Evolutionary conservation across 129 eudicot genomes (phyloP).

Genomic region (Ambrosia trifida): DNA sequence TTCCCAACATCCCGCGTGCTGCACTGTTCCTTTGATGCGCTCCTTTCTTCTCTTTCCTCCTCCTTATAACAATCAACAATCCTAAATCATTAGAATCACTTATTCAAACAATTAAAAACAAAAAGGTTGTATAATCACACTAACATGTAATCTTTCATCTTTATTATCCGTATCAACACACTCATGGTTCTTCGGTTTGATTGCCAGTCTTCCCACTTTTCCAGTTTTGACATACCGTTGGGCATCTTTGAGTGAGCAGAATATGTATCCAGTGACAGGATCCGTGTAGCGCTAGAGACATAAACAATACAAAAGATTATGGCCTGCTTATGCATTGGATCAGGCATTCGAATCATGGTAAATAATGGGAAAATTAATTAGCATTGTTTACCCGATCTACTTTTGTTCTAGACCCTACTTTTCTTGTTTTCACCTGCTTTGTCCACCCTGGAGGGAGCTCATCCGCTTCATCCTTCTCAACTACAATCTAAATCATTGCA

Average conservation of each 20-base stretch:
- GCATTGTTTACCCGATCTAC: conserved; percentile 48
- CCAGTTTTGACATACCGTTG: conserved; percentile 71
- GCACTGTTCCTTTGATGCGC: conserved; percentile 1
- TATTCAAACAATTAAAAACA: too few relatives aligned
- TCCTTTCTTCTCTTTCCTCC: conserved; percentile 23
- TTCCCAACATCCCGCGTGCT: too few relatives aligned
- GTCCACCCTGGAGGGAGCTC: conserved; percentile 77
- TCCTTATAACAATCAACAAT: background rate
- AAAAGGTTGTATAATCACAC: too few relatives aligned
- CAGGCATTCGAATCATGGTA: background rate
- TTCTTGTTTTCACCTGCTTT: conserved; percentile 44
- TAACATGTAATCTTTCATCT: too few relatives aligned
- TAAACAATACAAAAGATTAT: background rate
- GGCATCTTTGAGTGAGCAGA: conserved; percentile 64
- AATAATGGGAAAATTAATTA: background rate
- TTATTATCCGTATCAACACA: too few relatives aligned
- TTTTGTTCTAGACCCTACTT: conserved; percentile 40
- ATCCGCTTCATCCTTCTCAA: conserved; percentile 46
- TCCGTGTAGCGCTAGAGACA: conserved; percentile 69
- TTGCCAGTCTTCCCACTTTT: conserved; percentile 41
- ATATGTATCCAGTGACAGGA: conserved; percentile 70
- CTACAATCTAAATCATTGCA: conserved; percentile 41
- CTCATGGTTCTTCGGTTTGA: conserved; percentile 36
- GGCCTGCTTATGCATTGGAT: background rate
- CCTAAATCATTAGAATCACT: too few relatives aligned